Base-by-base conservation (phyloP, 2,329 filamentous ascomycete species). In the Colletotrichum gloeosporioides region DNA sequence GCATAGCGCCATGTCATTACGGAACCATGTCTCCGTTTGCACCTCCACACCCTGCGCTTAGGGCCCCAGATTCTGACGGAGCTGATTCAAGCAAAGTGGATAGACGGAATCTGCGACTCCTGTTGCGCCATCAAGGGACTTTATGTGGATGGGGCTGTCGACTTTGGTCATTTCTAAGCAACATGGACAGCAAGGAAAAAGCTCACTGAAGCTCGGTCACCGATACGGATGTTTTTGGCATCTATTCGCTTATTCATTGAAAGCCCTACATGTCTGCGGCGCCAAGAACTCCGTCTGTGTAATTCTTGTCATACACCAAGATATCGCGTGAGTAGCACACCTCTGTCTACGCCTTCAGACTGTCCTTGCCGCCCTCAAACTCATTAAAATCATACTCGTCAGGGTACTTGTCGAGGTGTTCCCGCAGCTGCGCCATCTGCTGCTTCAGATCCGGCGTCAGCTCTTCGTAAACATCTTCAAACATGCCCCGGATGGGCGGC, bases 381-480 rank as follows among this genome's bases (percentile, higher is more conserved):
- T 93, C 92, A 18, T 88, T 89, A 64, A 97, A 82, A 84, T 99
- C 96, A 85, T 99, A 99, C 88, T 99, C 97, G 44, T 95, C 92
- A 0, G 96, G 96, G 86, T 99, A 99, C 80, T 90, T 93, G 79
- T 96, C 92, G 67, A 99, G 82, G 68, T 98, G 90, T n/a, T 91
- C 90, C 82, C 88, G 94, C 81, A 99, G 87, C 86, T 96, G 91
- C 34, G 78, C 77, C 84, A 87, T 96, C 88, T 99, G 97, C 57
- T 87, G 89, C 83, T 89, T 90, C 77, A 94, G 88, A 80, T 98
- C 96, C 63, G 94, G 93, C 0, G 96, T 98, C 79, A 98, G 80
- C 62, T 95, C 91, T 83, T 97, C 95, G 84, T 98, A 99, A 3
- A 99, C 91, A 84, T 97, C 97, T 79, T 94, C 92, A 84, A 99